A percentile compares a stretch with the other conserved stretches of the same genome.
These are phyloP conservation scores for Penstemon davidsonii DNA, from an alignment of 257 asterid species.

Conservation along the genomic window DNA sequence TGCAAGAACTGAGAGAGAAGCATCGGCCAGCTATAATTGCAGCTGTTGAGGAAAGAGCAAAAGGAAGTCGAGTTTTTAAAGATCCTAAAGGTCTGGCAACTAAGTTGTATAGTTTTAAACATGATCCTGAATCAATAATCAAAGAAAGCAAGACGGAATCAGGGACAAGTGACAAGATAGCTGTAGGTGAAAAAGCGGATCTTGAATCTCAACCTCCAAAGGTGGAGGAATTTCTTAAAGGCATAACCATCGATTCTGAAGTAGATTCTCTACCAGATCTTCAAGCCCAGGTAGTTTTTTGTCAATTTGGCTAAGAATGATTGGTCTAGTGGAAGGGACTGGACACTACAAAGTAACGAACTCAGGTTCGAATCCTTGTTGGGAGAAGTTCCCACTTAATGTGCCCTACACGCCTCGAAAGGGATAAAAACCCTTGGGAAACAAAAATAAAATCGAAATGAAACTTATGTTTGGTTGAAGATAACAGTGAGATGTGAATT, in stretches of 20 bases:
- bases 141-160: conserved; percentile 47
- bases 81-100: conserved; percentile 78
- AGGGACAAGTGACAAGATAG: conserved; percentile 39
- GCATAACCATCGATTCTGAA: conserved; percentile 57
- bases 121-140: conserved; percentile 44
- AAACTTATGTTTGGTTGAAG: conserved; percentile 3
- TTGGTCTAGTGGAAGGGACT: neutral
- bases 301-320: conserved; percentile 8
- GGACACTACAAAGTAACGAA: too few relatives aligned
- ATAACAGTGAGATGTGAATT: conserved; percentile 8
- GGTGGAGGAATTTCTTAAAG: conserved; percentile 52
- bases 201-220: conserved; percentile 46
- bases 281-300: conserved; percentile 71
- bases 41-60: conserved; percentile 61
- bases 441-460: neutral
- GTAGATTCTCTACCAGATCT: conserved; percentile 74
- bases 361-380: too few relatives aligned
- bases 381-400: too few relatives aligned
- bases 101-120: conserved; percentile 86
- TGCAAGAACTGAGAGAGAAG: conserved; percentile 64
- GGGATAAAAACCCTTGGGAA: too few relatives aligned
- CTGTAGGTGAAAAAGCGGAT: conserved; percentile 28
- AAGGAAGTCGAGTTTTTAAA: conserved; percentile 54
- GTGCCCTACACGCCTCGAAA: too few relatives aligned
- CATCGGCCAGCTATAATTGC: conserved; percentile 75